Evolutionary conservation across 208 protist genomes (phyloP).

Genomic region (Herpetomonas samuelpessoai): DNA sequence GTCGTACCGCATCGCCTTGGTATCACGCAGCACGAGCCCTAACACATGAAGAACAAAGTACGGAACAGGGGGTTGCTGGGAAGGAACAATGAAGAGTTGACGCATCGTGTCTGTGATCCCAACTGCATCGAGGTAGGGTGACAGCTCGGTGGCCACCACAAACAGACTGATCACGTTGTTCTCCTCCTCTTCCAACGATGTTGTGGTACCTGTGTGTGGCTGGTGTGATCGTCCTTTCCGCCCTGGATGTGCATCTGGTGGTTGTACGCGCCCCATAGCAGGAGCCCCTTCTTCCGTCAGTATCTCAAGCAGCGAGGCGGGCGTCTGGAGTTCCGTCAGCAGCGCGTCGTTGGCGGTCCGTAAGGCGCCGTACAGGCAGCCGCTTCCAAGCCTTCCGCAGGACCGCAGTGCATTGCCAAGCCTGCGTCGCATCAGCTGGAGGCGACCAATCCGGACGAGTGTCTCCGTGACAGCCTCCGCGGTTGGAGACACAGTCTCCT

Average conservation of each 20-base stretch:
- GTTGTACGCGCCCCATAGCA: conserved; percentile 6
- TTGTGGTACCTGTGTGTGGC: not conserved
- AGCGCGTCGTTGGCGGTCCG: conserved; percentile 84
- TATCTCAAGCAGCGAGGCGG: conserved; percentile 59
- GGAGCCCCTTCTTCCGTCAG: conserved; percentile 4
- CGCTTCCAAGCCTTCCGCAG: conserved; percentile 81
- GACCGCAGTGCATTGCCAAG: conserved; percentile 89
- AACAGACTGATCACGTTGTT: conserved; percentile 23
- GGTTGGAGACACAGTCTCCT: conserved; percentile 9
- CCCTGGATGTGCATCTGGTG: no score
- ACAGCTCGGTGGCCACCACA: conserved; percentile 17
- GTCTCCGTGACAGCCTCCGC: conserved; percentile 24
- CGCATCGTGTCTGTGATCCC: conserved; percentile 84
- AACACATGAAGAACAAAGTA: conserved; percentile 80
- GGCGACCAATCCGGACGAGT: conserved; percentile 57
- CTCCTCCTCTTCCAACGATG: not conserved
- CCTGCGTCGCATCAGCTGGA: conserved; percentile 86
- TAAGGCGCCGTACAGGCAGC: conserved; percentile 70
- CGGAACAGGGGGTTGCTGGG: conserved; percentile 36
- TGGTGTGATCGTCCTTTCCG: no score
- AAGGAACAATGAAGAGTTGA: conserved; percentile 85
- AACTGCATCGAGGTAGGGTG: conserved; percentile 69
- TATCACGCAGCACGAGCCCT: conserved; percentile 58
- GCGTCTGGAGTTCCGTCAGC: conserved; percentile 81
- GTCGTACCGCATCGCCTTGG: conserved; percentile 65